Percentiles rank a stretch among this genome's conserved stretches.
Evolutionary conservation across 2,329 filamentous ascomycete genomes (phyloP).

Genomic region (Phyllosticta citrichinensis): DNA sequence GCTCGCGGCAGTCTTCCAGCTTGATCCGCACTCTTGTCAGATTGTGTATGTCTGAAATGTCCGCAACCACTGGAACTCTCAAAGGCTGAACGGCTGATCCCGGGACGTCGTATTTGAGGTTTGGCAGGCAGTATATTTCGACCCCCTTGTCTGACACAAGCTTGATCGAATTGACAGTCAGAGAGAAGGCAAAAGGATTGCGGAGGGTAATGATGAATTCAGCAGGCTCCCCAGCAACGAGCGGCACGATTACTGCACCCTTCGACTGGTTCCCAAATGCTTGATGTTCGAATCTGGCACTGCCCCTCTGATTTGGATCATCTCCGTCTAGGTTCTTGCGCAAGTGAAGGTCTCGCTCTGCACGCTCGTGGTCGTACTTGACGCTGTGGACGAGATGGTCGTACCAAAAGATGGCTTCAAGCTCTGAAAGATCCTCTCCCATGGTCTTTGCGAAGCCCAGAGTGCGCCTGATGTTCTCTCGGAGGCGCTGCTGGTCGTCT

Average conservation of each 20-base stretch:
- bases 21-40: conserved; percentile 3
- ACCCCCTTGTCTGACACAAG: conserved; percentile 62
- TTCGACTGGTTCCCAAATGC: conserved; percentile 59
- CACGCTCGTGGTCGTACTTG: conserved; percentile 10
- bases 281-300: conserved; percentile 84
- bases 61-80: conserved; percentile 5
- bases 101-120: conserved; percentile 9
- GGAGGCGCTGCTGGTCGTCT: conserved; percentile 79
- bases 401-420: conserved; percentile 90
- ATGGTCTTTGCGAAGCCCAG: conserved; percentile 66
- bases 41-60: background rate
- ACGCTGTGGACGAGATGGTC: conserved; percentile 71
- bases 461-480: conserved; percentile 77
- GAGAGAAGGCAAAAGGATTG: conserved; percentile 87
- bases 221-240: conserved; percentile 70
- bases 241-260: conserved; percentile 30
- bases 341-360: conserved; percentile 13
- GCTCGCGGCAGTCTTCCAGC: conserved; percentile 5
- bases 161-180: conserved; percentile 74
- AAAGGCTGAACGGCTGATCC: conserved; percentile 19
- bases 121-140: conserved; percentile 62
- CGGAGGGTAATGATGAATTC: conserved; percentile 77
- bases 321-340: background rate
- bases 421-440: conserved; percentile 48
- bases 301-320: conserved; percentile 48